These are phyloP conservation scores for Gossypium schwendimanii DNA, from an alignment of 441 rosid genomes.

Conservation along the genomic window DNA sequence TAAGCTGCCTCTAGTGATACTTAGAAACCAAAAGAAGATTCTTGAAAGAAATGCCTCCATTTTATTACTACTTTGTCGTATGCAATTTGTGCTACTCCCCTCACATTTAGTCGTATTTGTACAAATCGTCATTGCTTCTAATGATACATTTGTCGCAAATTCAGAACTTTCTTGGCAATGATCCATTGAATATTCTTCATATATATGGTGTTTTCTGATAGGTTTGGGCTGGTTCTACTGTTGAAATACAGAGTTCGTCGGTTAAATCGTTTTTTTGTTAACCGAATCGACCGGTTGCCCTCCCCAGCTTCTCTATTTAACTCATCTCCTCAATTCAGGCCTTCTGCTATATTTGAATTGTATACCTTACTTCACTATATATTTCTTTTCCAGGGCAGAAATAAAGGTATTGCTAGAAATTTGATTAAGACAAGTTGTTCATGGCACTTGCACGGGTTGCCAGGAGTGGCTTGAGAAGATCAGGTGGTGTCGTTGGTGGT, in stretches of 20 bases:
- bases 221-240: background rate
- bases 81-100: background rate
- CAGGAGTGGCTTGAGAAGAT: constrained; percentile 42
- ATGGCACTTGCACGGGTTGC: constrained; percentile 60
- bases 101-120: background rate
- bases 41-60: background rate
- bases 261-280: no score
- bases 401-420: background rate
- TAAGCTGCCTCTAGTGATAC: constrained; percentile 1
- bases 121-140: background rate
- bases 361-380: constrained; percentile 11
- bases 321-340: background rate
- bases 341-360: background rate
- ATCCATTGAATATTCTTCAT: background rate
- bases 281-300: no score
- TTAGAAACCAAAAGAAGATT: constrained; percentile 4
- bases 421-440: constrained; percentile 14
- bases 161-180: background rate
- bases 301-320: no score
- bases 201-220: background rate
- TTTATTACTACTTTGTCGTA: background rate
- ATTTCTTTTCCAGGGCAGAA: constrained; percentile 18
- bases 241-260: no score
- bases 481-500: constrained; percentile 26
- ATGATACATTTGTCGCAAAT: background rate